These are phyloP conservation scores for Fagopyrum esculentum DNA, from an alignment of 148 eudicot genomes.

Conservation along the genomic window DNA sequence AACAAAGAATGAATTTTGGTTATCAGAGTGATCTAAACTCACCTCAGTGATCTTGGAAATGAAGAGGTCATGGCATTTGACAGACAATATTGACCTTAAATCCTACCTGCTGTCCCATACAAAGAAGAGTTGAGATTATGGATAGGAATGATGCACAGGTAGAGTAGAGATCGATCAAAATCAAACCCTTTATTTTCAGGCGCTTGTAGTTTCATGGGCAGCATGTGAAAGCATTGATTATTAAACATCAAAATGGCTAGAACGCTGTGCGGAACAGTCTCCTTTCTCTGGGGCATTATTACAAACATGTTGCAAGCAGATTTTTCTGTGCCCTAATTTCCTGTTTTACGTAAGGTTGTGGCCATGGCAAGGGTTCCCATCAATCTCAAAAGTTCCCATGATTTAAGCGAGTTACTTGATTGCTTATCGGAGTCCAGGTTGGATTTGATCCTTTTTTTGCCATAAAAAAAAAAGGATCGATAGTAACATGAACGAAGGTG, in stretches of 20 bases:
- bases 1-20: background rate
- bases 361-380: background rate
- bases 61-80: background rate
- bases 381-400: background rate
- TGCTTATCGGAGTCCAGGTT: too few relatives aligned
- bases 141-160: background rate
- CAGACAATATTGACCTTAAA: background rate
- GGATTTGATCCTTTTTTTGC: background rate
- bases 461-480: background rate
- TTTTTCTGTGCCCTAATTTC: background rate
- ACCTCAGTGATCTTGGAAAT: conserved; percentile 3
- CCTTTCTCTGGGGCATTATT: background rate
- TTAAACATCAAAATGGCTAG: background rate
- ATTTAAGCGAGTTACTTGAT: background rate
- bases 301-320: conserved; percentile 3
- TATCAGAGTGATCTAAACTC: background rate
- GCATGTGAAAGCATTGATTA: background rate
- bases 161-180: background rate
- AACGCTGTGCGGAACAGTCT: background rate
- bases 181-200: background rate
- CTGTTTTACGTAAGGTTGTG: background rate
- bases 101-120: background rate
- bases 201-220: background rate
- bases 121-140: background rate
- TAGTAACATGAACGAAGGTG: background rate